Base-by-base conservation (phyloP, 2,329 filamentous ascomycete genomes). In the Aspergillus uvarum region DNA sequence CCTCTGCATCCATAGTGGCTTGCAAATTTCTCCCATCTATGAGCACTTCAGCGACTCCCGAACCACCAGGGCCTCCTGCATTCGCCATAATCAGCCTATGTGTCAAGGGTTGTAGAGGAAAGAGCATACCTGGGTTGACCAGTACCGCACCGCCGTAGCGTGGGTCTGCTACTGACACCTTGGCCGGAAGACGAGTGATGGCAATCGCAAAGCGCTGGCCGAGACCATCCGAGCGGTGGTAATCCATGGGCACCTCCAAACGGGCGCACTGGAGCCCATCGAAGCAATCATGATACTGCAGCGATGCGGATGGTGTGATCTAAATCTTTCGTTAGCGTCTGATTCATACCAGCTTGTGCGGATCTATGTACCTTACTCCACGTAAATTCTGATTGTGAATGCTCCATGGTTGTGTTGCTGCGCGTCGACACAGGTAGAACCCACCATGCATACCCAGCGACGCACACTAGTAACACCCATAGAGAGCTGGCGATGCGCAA, bases 221-320 rank as follows among this genome's bases (percentile, higher is more conserved):
- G 48, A 73, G 42, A 38, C 71, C 65, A 42, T 77, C 72, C 0
- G 68, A 66, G 4, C 70, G 68, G 32, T 78, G 74, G 69, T 79
- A 81, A 64, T 80, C 79, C 68, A 84, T 76, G 0, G 82, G 82
- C 0, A 83, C 74, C 50, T 78, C 70, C 3, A 85, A 69, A 5
- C 78, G 74, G n/a, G 82, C 80, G 61, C 82, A 84, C 63, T 81
- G 74, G 56, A 79, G 79, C 4, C 72, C 76, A 58, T 74, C 73
- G 58, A 77, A 81, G 68, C 82, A 83, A 42, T 73, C 67, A 60
- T 71, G 65, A 52, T 77, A 78, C n/a, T 72, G 56, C 7, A 78
- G 65, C 5, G 64, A 62, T 5, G 61, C 38, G 0, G 73, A 75
- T 1, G 76, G 68, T 2, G 53, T 59, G 19, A 73, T 68, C 59